Evolutionary conservation across 1,139 yeast genomes (phyloP), one percentile per base, ranked within the genome.

Genomic region (Casaregolazyma lundiana): DNA sequence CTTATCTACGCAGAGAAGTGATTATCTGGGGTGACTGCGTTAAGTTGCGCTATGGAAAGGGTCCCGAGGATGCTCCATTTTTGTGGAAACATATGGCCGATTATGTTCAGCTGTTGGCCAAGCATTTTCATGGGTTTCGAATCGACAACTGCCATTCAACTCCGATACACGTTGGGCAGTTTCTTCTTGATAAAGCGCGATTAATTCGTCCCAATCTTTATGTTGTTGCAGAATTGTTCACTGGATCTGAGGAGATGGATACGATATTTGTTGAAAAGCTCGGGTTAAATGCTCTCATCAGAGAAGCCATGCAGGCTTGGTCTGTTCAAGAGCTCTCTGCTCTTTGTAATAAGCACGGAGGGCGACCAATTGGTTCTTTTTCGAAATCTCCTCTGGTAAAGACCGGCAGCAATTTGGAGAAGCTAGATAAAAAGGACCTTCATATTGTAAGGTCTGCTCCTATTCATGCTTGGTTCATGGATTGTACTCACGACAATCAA

Each of bases 261-360:
- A 84, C 85, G 58, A 70, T 90, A 20, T 92, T 86, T 62, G 96
- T 90, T 11, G 96, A 92, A 65, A 73, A 95, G 54, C 75, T 92
- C 44, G 97, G 96, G 21, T 81, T 92, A 50, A 84, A 88, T 37
- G 82, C 96, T 6, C 72, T 92, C 54, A 84, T 92, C 45, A 78
- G 98, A 60, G 98, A 92, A 64, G 97, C 97, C 1, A 90, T 92
- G 96, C 97, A 89, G 69, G 94, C 97, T 2, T 84, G 94, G 82
- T 80, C 83, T 15, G 94, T 85, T 9, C 82, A 78, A 36, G 98
- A 92, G 62, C 74, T 92, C 35, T 88, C 97, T 1, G 73, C 94
- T 49, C 73, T 90, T 49, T 86, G 92, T 24, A 96, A 90, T 63
- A 78, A 82, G 57, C 95, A 92, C 65, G 97, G 97, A 35, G 97